phyloP scores from a whole-genome alignment of 2,329 filamentous ascomycete species.

The Nemania sp. region DNA sequence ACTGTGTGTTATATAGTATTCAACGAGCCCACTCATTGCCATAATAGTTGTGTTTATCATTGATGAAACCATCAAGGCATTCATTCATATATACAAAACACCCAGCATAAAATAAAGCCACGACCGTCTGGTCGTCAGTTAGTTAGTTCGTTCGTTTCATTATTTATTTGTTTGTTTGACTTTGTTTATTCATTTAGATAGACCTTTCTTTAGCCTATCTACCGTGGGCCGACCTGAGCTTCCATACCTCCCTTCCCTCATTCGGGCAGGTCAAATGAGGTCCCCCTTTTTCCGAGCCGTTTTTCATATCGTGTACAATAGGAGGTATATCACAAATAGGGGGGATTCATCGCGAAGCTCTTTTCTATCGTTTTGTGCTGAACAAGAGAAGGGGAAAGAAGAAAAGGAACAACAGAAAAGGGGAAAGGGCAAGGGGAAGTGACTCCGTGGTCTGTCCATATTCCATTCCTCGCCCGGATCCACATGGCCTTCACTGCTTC shows the following conservation, averaged over 20 bases:
- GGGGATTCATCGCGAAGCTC: slow-evolving; percentile 11
- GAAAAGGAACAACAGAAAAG: slow-evolving; percentile 3
- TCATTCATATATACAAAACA: too few species aligned
- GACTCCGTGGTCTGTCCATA: not conserved
- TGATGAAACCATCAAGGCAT: too few species aligned
- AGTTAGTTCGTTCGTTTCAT: too few species aligned
- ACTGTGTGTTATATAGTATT: too few species aligned
- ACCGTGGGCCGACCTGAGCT: not conserved
- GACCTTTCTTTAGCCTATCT: not conserved
- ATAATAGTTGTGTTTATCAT: too few species aligned
- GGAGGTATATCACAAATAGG: slow-evolving; percentile 13
- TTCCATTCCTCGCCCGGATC: slow-evolving; percentile 1
- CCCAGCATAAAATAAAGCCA: too few species aligned
- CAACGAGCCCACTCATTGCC: too few species aligned
- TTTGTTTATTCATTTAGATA: slow-evolving; percentile 2
- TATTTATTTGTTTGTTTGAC: not conserved
- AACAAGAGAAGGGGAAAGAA: not conserved
- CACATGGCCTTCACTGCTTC: slow-evolving; percentile 32
- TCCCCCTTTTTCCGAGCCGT: not conserved
- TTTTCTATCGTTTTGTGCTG: slow-evolving; percentile 5
- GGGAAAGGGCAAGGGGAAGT: too few species aligned
- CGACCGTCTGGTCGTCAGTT: too few species aligned
- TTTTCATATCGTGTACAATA: slow-evolving; percentile 6
- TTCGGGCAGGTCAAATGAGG: not conserved
- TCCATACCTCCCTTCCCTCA: not conserved